These are phyloP conservation scores for Allium fistulosum DNA, from an alignment of 106 monocot species.

Conservation along the genomic window DNA sequence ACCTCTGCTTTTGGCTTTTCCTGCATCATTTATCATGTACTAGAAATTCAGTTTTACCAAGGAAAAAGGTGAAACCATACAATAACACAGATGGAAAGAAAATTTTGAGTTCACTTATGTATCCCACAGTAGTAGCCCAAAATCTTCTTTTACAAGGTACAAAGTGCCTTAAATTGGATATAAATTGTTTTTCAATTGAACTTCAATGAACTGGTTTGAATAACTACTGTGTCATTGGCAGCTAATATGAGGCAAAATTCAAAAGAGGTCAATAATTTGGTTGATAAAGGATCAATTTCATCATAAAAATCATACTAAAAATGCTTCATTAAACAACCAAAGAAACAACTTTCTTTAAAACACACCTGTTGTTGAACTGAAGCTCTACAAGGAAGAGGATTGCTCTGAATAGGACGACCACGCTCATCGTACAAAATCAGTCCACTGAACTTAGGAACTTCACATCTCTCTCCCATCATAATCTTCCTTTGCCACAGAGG, in stretches of 20 bases:
- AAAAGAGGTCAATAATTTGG: too few species aligned
- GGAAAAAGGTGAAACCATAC: neutral
- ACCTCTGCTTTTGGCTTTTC: constrained; percentile 7
- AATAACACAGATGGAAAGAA: neutral
- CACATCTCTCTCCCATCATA: constrained; percentile 71
- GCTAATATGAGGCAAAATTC: too few species aligned
- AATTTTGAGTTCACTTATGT: neutral
- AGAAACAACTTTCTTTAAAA: too few species aligned
- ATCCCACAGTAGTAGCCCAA: neutral
- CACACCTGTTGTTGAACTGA: neutral
- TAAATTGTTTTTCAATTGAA: neutral
- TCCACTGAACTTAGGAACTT: constrained; percentile 68
- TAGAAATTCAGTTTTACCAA: neutral
- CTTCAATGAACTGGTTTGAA: neutral
- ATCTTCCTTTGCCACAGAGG: constrained; percentile 74
- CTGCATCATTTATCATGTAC: neutral
- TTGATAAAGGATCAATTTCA: too few species aligned
- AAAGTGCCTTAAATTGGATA: neutral
- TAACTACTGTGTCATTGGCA: too few species aligned
- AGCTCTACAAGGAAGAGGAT: neutral
- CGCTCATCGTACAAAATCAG: constrained; percentile 67
- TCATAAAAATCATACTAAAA: too few species aligned
- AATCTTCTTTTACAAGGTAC: neutral
- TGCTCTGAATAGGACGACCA: constrained; percentile 25
- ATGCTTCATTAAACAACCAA: too few species aligned